These are phyloP conservation scores for Beauveria asiatica DNA, from an alignment of 2,329 filamentous ascomycete species.

Conservation along the genomic window DNA sequence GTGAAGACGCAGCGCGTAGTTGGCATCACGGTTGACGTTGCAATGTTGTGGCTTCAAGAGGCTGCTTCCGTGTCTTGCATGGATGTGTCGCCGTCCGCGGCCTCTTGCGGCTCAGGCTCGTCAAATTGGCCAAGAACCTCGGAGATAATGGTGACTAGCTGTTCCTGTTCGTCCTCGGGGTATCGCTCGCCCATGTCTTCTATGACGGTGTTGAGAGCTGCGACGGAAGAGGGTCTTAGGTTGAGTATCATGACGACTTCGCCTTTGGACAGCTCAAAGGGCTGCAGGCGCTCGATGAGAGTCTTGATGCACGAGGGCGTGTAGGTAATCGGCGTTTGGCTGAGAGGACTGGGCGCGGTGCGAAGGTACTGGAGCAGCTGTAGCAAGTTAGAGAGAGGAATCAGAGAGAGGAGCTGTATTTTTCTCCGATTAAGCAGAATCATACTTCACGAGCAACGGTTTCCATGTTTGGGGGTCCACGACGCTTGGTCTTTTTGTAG, in stretches of 20 bases:
- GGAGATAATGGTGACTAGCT: constrained; percentile 47
- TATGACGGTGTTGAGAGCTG: constrained; percentile 53
- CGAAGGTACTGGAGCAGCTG: constrained; percentile 55
- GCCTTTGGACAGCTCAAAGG: constrained; percentile 56
- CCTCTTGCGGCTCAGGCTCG: constrained; percentile 23
- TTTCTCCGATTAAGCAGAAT: background rate
- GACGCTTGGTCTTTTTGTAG: constrained; percentile 42
- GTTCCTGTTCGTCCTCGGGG: constrained; percentile 47
- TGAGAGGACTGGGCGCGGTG: constrained; percentile 46
- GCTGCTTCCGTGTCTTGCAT: constrained; percentile 27
- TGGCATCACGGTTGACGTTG: background rate
- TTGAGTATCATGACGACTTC: constrained; percentile 63
- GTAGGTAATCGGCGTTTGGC: constrained; percentile 46
- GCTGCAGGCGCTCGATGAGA: constrained; percentile 47
- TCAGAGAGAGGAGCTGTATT: background rate
- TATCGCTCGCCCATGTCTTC: constrained; percentile 58
- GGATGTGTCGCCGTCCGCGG: constrained; percentile 26
- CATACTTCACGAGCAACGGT: constrained; percentile 56
- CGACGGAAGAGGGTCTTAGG: constrained; percentile 48
- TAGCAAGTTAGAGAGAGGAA: background rate
- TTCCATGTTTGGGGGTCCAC: constrained; percentile 49
- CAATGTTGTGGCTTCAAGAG: constrained; percentile 15
- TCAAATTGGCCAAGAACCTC: constrained; percentile 48
- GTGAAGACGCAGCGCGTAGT: constrained; percentile 23
- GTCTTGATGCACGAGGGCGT: constrained; percentile 40